Evolutionary conservation across 148 eudicot species (phyloP).

Genomic region (Amaranthus palmeri): DNA sequence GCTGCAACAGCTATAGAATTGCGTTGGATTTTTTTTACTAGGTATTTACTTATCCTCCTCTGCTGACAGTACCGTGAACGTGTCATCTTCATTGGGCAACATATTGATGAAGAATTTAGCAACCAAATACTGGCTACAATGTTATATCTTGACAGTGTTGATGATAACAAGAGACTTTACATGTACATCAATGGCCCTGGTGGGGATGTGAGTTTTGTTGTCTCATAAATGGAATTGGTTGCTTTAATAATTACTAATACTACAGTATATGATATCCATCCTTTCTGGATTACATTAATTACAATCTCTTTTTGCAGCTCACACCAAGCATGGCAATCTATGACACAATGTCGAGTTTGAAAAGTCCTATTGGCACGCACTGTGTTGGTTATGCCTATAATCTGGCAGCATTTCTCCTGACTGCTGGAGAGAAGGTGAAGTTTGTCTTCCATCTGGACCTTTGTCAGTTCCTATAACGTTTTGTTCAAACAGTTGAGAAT

Average conservation of each 20-base stretch:
- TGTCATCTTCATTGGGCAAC: constrained; percentile 60
- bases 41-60: not conserved
- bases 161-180: constrained; percentile 52
- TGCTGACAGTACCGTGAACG: constrained; percentile 75
- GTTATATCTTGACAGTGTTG: constrained; percentile 73
- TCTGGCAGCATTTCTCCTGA: constrained; percentile 75
- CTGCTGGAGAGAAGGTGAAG: constrained; percentile 83
- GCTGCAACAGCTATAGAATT: not conserved
- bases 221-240: not conserved
- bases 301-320: constrained; percentile 49
- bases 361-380: constrained; percentile 70
- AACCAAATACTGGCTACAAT: constrained; percentile 71
- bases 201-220: constrained; percentile 74
- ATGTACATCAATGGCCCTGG: constrained; percentile 77
- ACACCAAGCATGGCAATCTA: constrained; percentile 78
- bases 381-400: constrained; percentile 74
- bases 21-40: not conserved
- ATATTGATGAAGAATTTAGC: constrained; percentile 75
- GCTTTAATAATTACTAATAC: not conserved
- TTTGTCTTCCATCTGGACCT: constrained; percentile 1
- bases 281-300: not conserved
- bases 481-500: not conserved
- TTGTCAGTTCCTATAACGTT: not conserved
- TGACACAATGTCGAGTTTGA: constrained; percentile 83
- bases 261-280: not conserved